phyloP scores from a whole-genome alignment of 2,329 filamentous ascomycete species.

The Pestalotiopsis sp. region DNA sequence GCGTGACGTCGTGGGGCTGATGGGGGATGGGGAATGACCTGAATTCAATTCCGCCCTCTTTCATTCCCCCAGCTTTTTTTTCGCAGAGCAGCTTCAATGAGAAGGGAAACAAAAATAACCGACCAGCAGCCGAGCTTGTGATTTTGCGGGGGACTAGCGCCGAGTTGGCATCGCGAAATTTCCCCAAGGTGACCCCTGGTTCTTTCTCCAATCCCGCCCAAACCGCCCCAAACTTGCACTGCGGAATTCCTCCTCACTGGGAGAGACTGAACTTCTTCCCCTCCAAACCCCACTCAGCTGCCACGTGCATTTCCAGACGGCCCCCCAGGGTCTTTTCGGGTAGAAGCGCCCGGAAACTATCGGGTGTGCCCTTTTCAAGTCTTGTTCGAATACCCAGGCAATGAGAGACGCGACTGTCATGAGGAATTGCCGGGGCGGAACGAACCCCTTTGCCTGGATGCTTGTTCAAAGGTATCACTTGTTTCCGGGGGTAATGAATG shows the following conservation, averaged over 20 bases:
- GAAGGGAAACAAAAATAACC: slow-evolving; percentile 38
- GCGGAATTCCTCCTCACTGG: no score
- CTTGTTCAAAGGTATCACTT: background rate
- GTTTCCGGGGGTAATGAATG: background rate
- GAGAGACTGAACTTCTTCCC: background rate
- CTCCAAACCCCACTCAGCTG: background rate
- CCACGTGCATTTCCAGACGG: background rate
- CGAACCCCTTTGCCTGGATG: background rate
- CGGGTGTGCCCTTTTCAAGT: background rate
- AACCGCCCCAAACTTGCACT: no score
- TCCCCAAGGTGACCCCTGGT: no score
- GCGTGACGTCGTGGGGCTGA: slow-evolving; percentile 12
- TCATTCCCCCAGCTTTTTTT: slow-evolving; percentile 6
- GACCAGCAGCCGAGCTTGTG: slow-evolving; percentile 59
- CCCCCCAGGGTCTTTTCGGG: background rate
- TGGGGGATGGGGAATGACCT: slow-evolving; percentile 17
- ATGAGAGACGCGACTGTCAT: background rate
- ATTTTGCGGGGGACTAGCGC: slow-evolving; percentile 50
- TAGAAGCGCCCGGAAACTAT: background rate
- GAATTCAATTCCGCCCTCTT: slow-evolving; percentile 26
- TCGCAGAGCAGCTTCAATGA: no score
- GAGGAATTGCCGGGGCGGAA: background rate
- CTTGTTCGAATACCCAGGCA: background rate
- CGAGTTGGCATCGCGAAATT: background rate
- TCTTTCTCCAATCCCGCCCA: no score